phyloP scores from a whole-genome alignment of 805 yeast genomes.

The Suhomyces faveliae region DNA sequence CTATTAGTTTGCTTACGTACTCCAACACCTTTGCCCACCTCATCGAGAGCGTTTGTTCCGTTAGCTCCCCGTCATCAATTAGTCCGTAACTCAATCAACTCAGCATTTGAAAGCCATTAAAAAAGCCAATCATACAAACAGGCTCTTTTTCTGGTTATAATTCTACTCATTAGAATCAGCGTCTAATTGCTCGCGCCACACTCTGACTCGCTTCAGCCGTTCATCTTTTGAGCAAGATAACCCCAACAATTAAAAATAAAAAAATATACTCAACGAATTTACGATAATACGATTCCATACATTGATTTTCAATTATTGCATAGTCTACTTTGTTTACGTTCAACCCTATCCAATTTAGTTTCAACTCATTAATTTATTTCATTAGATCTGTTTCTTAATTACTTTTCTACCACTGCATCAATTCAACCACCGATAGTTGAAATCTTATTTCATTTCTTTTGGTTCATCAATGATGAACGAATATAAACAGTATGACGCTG shows the following conservation, averaged over 20 bases:
- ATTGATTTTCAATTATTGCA: background rate
- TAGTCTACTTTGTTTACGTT: background rate
- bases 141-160: too few relatives aligned
- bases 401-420: background rate
- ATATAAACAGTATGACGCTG: slow-evolving; percentile 38
- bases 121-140: too few relatives aligned
- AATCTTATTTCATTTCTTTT: background rate
- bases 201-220: too few relatives aligned
- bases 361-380: background rate
- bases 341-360: background rate
- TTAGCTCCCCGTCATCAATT: background rate
- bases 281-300: background rate
- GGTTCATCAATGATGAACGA: slow-evolving; percentile 31
- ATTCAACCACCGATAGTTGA: slow-evolving; percentile 1
- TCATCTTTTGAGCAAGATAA: too few relatives aligned
- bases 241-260: background rate
- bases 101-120: too few relatives aligned
- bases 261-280: background rate
- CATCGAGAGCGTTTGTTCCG: background rate
- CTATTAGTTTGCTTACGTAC: background rate
- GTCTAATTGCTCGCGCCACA: too few relatives aligned
- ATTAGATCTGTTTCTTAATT: background rate
- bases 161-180: too few relatives aligned
- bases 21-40: background rate
- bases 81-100: too few relatives aligned